A percentile compares a stretch with the other conserved stretches of the same genome.
Evolutionary conservation across 331 rosid species (phyloP).

Genomic region (Erythrophleum ivorense): DNA sequence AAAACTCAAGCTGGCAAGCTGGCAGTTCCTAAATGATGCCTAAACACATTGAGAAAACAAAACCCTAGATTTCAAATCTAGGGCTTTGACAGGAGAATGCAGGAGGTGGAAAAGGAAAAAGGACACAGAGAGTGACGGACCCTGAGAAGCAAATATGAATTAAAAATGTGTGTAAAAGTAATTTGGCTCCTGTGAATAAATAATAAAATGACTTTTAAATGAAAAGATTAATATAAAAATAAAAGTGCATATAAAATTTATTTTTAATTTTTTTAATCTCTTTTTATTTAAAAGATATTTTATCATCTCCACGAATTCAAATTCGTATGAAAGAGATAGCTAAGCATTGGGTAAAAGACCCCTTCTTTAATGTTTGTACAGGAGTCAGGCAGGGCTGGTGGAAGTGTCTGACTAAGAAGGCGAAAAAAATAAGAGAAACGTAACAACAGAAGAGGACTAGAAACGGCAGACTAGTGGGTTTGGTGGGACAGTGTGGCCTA

Average conservation of each 20-base stretch:
- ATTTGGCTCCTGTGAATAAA: too few species aligned
- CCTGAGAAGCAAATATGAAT: slow-evolving; percentile 39
- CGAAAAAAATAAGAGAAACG: slow-evolving; percentile 16
- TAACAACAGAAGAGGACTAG: not conserved
- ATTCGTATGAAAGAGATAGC: slow-evolving; percentile 42
- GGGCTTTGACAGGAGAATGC: slow-evolving; percentile 78
- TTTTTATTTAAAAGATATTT: too few species aligned
- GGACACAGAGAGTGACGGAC: slow-evolving; percentile 43
- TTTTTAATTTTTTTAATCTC: too few species aligned
- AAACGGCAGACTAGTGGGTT: slow-evolving; percentile 20
- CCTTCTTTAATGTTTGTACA: slow-evolving; percentile 32
- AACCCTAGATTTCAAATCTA: slow-evolving; percentile 85
- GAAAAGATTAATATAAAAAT: too few species aligned
- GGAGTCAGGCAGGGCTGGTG: slow-evolving; percentile 8
- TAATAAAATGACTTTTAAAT: too few species aligned
- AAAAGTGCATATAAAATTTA: too few species aligned
- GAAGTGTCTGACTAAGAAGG: slow-evolving; percentile 43
- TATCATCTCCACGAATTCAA: too few species aligned
- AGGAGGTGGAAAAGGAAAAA: slow-evolving; percentile 51
- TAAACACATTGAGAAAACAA: slow-evolving; percentile 49
- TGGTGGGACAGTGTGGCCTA: slow-evolving; percentile 51
- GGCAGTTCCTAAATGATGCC: slow-evolving; percentile 40
- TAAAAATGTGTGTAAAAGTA: slow-evolving; percentile 32
- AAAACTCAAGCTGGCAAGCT: slow-evolving; percentile 32
- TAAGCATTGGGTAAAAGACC: slow-evolving; percentile 4